Evolutionary conservation across 2,329 filamentous ascomycete species (phyloP).

Genomic region (Sclerotinia minor): DNA sequence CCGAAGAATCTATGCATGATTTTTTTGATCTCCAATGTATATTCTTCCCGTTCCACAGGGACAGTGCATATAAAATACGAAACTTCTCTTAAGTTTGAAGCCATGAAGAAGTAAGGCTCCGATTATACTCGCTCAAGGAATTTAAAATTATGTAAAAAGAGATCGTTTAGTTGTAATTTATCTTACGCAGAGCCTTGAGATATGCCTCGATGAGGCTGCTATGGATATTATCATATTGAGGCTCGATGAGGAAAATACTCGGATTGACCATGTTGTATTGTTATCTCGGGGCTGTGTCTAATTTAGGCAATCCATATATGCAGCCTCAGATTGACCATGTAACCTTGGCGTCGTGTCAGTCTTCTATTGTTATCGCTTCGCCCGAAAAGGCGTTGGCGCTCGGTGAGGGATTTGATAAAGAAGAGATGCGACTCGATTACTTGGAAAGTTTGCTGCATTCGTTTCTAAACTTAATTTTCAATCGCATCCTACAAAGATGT

Average conservation of each 20-base stretch:
- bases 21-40: background rate
- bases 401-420: slow-evolving; percentile 12
- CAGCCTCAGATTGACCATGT: background rate
- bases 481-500: background rate
- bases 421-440: background rate
- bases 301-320: background rate
- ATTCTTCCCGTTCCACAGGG: background rate
- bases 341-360: background rate
- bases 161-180: too few species aligned
- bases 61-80: slow-evolving; percentile 9
- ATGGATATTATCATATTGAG: slow-evolving; percentile 1
- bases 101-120: too few species aligned
- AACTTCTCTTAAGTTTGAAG: background rate
- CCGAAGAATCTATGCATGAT: slow-evolving; percentile 17
- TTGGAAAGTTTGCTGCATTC: background rate
- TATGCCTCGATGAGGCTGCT: slow-evolving; percentile 1
- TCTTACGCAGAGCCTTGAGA: background rate
- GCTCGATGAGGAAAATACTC: slow-evolving; percentile 10
- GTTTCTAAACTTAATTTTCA: background rate
- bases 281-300: slow-evolving; percentile 8
- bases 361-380: slow-evolving; percentile 9
- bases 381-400: background rate
- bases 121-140: background rate
- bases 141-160: background rate
- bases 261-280: background rate